These are phyloP conservation scores for Talaromyces sp. DNA, from an alignment of 2,329 filamentous ascomycete species.

Conservation along the genomic window DNA sequence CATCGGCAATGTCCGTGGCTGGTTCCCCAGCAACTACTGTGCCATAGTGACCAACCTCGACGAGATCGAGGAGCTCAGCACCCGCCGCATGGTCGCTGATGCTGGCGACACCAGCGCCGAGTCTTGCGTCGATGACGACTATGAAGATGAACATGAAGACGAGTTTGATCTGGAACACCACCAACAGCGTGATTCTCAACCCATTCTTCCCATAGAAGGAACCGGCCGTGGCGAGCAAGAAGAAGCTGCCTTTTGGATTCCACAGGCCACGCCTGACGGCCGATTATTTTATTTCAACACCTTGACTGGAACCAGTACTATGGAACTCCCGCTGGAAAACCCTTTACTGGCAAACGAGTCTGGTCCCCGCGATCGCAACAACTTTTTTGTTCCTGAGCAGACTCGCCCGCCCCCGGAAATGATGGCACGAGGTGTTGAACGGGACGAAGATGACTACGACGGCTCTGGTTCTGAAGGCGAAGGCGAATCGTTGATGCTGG, in stretches of 20 bases:
- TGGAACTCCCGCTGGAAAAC: conserved; percentile 90
- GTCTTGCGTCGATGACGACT: conserved; percentile 54
- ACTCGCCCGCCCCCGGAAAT: conserved; percentile 85
- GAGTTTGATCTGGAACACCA: conserved; percentile 57
- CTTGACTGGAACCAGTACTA: conserved; percentile 88
- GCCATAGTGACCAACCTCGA: conserved; percentile 73
- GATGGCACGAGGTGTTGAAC: conserved; percentile 75
- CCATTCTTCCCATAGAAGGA: conserved; percentile 64
- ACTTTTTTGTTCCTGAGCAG: conserved; percentile 81
- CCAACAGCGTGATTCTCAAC: conserved; percentile 57
- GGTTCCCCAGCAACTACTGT: conserved; percentile 99
- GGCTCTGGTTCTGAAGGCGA: conserved; percentile 86
- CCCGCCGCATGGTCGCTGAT: conserved; percentile 40
- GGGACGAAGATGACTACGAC: conserved; percentile 87
- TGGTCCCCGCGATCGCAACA: conserved; percentile 82
- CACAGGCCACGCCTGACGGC: conserved; percentile 90
- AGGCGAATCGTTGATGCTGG: conserved; percentile 65
- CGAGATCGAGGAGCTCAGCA: conserved; percentile 60
- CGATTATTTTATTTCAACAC: conserved; percentile 98
- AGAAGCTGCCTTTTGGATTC: conserved; percentile 96
- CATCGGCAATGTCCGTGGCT: conserved; percentile 91
- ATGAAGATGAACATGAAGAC: conserved; percentile 60
- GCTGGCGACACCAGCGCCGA: conserved; percentile 49
- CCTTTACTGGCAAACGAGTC: conserved; percentile 74
- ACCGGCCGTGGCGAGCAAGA: conserved; percentile 63